phyloP scores from a whole-genome alignment of 805 yeast genomes.

The Hanseniaspora lachancei region DNA sequence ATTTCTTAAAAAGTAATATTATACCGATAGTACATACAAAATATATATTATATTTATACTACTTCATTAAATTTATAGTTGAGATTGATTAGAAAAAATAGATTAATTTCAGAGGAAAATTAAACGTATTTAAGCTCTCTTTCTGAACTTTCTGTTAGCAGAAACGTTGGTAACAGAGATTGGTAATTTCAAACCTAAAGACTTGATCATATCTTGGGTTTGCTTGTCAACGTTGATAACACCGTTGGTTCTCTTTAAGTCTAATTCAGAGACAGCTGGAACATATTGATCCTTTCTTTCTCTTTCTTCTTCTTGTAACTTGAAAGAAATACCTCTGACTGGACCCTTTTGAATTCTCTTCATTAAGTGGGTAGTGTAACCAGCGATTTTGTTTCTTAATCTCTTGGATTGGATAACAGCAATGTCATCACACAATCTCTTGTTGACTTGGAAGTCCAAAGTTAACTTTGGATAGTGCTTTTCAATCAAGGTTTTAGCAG shows the following conservation, averaged over 20 bases:
- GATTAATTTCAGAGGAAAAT: constrained; percentile 7
- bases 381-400: constrained; percentile 99
- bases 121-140: constrained; percentile 51
- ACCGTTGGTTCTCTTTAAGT: constrained; percentile 89
- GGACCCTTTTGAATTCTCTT: constrained; percentile 99
- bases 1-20: constrained; percentile 12
- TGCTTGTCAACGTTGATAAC: constrained; percentile 94
- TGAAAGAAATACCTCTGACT: constrained; percentile 99
- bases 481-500: constrained; percentile 98
- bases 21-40: not conserved
- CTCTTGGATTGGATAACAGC: constrained; percentile 99
- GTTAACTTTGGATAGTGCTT: constrained; percentile 99
- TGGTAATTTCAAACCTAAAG: constrained; percentile 85
- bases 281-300: constrained; percentile 99
- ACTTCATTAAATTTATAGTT: constrained; percentile 17
- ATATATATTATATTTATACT: constrained; percentile 1
- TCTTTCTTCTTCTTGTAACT: constrained; percentile 99
- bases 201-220: constrained; percentile 87
- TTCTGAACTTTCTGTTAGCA: constrained; percentile 85
- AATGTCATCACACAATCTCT: constrained; percentile 95
- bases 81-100: constrained; percentile 13
- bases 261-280: constrained; percentile 99
- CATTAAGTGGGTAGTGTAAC: constrained; percentile 99
- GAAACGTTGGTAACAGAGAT: constrained; percentile 74
- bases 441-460: constrained; percentile 98